Conservation (phyloP, 1,284 basidiomycete species). For the Pyrrhoderma lamaoense region DNA sequence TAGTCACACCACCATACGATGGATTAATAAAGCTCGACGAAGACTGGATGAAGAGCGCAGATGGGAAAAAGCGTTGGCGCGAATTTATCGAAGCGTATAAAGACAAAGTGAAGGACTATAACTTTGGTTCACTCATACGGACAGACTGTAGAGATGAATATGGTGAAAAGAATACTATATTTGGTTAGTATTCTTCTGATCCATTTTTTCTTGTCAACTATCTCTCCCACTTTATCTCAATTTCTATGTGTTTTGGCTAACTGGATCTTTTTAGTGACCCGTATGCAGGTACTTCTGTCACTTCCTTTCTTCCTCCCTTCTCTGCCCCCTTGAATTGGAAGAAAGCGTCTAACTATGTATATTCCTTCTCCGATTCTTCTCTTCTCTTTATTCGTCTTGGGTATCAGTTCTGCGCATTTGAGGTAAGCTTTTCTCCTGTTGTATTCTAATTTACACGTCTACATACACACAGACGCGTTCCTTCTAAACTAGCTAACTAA, state of each 20-base stretch:
- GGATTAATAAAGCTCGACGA: slow-evolving; percentile 78
- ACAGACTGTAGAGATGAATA: slow-evolving; percentile 80
- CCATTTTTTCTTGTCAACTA: background rate
- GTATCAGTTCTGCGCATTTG: slow-evolving; percentile 94
- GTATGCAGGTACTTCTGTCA: slow-evolving; percentile 56
- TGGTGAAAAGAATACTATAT: slow-evolving; percentile 89
- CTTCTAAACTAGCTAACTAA: background rate
- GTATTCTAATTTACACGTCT: background rate
- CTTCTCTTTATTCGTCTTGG: no score
- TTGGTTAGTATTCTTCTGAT: slow-evolving; percentile 53
- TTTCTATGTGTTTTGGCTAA: slow-evolving; percentile 17
- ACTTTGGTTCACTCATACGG: slow-evolving; percentile 94
- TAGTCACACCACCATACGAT: slow-evolving; percentile 54
- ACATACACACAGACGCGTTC: background rate
- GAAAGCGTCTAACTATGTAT: no score
- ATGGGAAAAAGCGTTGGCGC: slow-evolving; percentile 92
- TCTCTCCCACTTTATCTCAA: no score
- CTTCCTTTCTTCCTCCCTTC: no score
- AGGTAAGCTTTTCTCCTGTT: slow-evolving; percentile 40
- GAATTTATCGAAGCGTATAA: slow-evolving; percentile 87
- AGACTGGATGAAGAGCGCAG: slow-evolving; percentile 87
- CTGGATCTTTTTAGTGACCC: slow-evolving; percentile 43
- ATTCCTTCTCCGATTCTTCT: no score
- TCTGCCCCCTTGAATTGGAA: no score
- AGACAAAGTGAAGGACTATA: slow-evolving; percentile 86